These are phyloP conservation scores for Cercospora sojina DNA, from an alignment of 2,329 filamentous ascomycete genomes.

Conservation along the genomic window DNA sequence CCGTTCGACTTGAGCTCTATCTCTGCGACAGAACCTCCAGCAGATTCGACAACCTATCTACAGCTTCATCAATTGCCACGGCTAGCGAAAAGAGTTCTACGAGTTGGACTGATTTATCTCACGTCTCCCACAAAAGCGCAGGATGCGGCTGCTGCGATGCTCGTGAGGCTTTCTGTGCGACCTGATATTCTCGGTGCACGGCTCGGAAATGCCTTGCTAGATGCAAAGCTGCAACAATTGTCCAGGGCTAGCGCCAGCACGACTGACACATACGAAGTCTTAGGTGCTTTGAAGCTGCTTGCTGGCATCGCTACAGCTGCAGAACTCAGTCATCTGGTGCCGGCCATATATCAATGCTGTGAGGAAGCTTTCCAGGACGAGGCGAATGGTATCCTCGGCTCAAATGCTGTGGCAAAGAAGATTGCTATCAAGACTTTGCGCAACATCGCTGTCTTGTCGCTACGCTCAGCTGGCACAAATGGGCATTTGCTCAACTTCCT, in stretches of 20 bases:
- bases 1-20: conserved; percentile 90
- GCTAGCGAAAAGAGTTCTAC: conserved; percentile 68
- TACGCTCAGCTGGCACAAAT: conserved; percentile 44
- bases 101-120: conserved; percentile 70
- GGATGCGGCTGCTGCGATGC: conserved; percentile 77
- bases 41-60: conserved; percentile 29
- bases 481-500: conserved; percentile 32
- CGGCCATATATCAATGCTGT: conserved; percentile 64
- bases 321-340: conserved; percentile 67
- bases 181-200: conserved; percentile 82
- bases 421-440: conserved; percentile 81
- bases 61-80: conserved; percentile 63
- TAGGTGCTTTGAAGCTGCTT: conserved; percentile 77
- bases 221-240: conserved; percentile 68
- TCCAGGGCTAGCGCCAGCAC: conserved; percentile 1
- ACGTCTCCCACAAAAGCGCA: conserved; percentile 78
- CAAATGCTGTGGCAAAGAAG: conserved; percentile 78
- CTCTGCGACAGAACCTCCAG: conserved; percentile 48
- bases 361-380: conserved; percentile 58
- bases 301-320: conserved; percentile 70
- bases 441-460: conserved; percentile 65
- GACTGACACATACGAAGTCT: conserved; percentile 64
- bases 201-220: conserved; percentile 65
- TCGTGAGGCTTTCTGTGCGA: conserved; percentile 79
- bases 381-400: conserved; percentile 57